Conservation (phyloP, 192 early-diverging fungal genomes). For the Coemansia sp. region DNA sequence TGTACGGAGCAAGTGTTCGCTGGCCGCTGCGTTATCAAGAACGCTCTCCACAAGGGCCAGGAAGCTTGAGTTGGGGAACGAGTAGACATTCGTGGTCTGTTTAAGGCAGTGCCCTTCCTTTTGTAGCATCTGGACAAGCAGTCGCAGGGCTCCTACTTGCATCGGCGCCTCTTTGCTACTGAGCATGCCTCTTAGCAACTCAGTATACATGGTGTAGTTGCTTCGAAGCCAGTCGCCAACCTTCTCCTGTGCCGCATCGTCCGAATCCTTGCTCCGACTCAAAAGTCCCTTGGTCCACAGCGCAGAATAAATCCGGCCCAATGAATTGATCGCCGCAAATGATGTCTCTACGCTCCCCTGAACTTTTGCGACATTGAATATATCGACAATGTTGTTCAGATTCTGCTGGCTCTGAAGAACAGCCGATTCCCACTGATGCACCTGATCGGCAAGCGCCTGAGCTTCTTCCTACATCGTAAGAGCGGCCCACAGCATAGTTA, state of each 20-base stretch:
- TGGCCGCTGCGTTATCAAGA: slow-evolving; percentile 61
- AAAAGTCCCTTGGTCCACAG: slow-evolving; percentile 44
- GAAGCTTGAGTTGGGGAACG: slow-evolving; percentile 77
- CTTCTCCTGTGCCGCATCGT: slow-evolving; percentile 48
- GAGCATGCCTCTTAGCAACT: slow-evolving; percentile 59
- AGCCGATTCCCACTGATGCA: slow-evolving; percentile 64
- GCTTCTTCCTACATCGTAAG: slow-evolving; percentile 13
- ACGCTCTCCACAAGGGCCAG: slow-evolving; percentile 59
- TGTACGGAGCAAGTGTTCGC: slow-evolving; percentile 63
- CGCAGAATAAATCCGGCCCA: slow-evolving; percentile 70
- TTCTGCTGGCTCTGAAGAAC: slow-evolving; percentile 69
- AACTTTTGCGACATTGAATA: slow-evolving; percentile 53
- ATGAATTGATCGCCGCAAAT: slow-evolving; percentile 71
- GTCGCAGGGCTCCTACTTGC: slow-evolving; percentile 75
- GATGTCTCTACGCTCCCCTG: slow-evolving; percentile 56
- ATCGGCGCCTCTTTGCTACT: slow-evolving; percentile 67
- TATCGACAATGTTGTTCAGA: slow-evolving; percentile 74
- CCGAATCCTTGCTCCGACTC: slow-evolving; percentile 15
- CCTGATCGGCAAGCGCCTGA: slow-evolving; percentile 27
- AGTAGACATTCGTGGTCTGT: slow-evolving; percentile 38
- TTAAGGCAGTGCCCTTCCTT: slow-evolving; percentile 60
- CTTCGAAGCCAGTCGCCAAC: slow-evolving; percentile 77
- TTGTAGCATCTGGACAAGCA: slow-evolving; percentile 70
- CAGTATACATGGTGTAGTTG: slow-evolving; percentile 72
- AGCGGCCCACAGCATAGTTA: neutral